phyloP scores from a whole-genome alignment of 2,329 filamentous ascomycete species.

The Lecanicillium sp. region DNA sequence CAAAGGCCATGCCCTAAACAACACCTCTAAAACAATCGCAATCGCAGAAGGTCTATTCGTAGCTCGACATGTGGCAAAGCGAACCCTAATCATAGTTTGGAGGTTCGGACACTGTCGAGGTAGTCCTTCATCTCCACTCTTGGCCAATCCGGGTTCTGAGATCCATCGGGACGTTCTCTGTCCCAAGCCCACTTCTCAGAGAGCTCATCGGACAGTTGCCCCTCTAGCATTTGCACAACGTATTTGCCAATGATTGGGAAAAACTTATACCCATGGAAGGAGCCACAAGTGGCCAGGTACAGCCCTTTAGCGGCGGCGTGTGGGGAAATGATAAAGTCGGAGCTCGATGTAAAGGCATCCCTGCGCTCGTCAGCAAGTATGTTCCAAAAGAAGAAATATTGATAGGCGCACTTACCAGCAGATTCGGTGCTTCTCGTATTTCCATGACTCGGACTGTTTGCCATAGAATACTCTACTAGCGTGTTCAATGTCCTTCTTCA shows the following conservation, averaged over 20 bases:
- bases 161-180: constrained; percentile 45
- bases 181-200: constrained; percentile 50
- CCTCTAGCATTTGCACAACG: constrained; percentile 47
- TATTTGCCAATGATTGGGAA: constrained; percentile 58
- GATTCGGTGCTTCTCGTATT: constrained; percentile 54
- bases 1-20: too few relatives aligned
- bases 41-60: too few relatives aligned
- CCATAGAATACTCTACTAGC: constrained; percentile 54
- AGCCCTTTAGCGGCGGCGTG: constrained; percentile 43
- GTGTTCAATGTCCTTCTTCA: constrained; percentile 52
- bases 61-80: too few relatives aligned
- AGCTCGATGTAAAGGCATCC: constrained; percentile 56
- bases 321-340: constrained; percentile 56
- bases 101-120: constrained; percentile 17
- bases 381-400: not conserved
- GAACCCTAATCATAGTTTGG: constrained; percentile 25
- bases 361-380: constrained; percentile 24
- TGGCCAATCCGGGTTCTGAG: constrained; percentile 48
- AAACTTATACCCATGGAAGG: constrained; percentile 63
- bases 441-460: constrained; percentile 44
- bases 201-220: constrained; percentile 33
- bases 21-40: too few relatives aligned
- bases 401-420: constrained; percentile 56
- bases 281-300: constrained; percentile 56
- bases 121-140: constrained; percentile 50